Percentiles rank a stretch among this genome's conserved stretches.
phyloP scores from a whole-genome alignment of 495 filamentous ascomycete genomes.

The Chlorociboria aeruginascens region DNA sequence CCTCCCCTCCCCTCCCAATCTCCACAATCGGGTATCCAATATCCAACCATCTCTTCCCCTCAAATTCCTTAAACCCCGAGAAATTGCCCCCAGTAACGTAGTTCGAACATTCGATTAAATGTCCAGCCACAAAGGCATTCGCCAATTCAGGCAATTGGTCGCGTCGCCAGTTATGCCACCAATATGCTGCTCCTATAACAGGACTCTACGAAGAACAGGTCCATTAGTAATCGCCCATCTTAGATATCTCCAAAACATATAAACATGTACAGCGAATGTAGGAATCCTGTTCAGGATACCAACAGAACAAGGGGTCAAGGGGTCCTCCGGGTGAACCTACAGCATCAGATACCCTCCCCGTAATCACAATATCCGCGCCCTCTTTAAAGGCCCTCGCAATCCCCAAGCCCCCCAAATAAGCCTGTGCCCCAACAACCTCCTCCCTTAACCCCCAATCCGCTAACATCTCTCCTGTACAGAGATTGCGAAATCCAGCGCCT shows the following conservation, averaged over 20 bases:
- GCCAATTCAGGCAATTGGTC: conserved; percentile 36
- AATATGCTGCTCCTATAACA: conserved; percentile 33
- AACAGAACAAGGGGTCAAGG: too few species aligned
- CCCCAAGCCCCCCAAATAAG: conserved; percentile 37
- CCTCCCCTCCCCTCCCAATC: conserved; percentile 35
- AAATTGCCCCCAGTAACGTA: conserved; percentile 48
- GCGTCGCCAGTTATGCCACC: conserved; percentile 35
- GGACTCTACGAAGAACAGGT: conserved; percentile 18
- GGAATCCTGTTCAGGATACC: too few species aligned
- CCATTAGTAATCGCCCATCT: too few species aligned
- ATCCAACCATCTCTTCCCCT: conserved; percentile 29
- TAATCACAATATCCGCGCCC: conserved; percentile 46
- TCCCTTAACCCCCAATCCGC: conserved; percentile 32
- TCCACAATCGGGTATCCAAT: conserved; percentile 48
- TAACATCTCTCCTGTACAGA: conserved; percentile 7
- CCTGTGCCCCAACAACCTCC: conserved; percentile 24
- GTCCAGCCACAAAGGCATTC: conserved; percentile 39
- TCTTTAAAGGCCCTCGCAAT: conserved; percentile 37
- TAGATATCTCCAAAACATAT: too few species aligned
- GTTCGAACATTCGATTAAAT: conserved; percentile 43
- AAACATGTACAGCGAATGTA: too few species aligned
- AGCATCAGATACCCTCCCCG: conserved; percentile 43
- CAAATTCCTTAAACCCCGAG: conserved; percentile 41
- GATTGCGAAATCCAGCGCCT: conserved; percentile 1
- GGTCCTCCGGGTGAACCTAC: too few species aligned